Conservation (phyloP, 768 basidiomycete genomes). For the Boletus fagicola region DNA sequence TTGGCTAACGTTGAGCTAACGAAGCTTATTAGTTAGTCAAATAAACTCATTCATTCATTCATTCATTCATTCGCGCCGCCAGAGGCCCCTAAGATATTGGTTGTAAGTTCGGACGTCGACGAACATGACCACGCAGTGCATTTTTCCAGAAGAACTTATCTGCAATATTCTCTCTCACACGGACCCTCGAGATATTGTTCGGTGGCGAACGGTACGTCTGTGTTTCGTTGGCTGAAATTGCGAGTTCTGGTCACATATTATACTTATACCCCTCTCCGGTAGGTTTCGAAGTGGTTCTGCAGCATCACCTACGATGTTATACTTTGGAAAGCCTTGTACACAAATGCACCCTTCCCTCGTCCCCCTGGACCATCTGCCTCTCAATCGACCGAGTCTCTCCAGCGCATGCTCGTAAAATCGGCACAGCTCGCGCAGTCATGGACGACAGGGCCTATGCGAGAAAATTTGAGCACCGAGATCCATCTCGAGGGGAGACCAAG, state of each 20-base stretch:
- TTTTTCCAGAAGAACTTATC: background rate
- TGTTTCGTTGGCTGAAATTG: background rate
- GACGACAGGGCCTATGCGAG: constrained; percentile 1
- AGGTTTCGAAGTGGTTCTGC: constrained; percentile 9
- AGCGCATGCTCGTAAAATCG: constrained; percentile 1
- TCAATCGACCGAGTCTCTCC: background rate
- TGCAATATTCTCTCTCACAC: background rate
- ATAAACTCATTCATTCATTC: too few relatives aligned
- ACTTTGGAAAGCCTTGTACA: constrained; percentile 3
- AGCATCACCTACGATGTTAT: background rate
- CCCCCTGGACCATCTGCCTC: background rate
- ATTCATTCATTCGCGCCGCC: too few relatives aligned
- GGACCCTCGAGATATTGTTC: background rate
- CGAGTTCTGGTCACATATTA: background rate
- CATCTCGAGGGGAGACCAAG: too few relatives aligned
- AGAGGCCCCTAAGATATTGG: background rate
- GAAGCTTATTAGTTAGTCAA: too few relatives aligned
- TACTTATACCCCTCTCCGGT: background rate
- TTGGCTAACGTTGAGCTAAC: too few relatives aligned
- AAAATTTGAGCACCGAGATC: background rate
- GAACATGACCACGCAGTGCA: background rate
- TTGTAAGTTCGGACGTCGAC: background rate
- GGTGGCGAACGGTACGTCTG: background rate
- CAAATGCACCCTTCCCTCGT: background rate
- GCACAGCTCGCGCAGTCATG: constrained; percentile 1